These are phyloP conservation scores for Aristolochia fimbriata DNA, from an alignment of 164 flowering plant species.

Conservation along the genomic window DNA sequence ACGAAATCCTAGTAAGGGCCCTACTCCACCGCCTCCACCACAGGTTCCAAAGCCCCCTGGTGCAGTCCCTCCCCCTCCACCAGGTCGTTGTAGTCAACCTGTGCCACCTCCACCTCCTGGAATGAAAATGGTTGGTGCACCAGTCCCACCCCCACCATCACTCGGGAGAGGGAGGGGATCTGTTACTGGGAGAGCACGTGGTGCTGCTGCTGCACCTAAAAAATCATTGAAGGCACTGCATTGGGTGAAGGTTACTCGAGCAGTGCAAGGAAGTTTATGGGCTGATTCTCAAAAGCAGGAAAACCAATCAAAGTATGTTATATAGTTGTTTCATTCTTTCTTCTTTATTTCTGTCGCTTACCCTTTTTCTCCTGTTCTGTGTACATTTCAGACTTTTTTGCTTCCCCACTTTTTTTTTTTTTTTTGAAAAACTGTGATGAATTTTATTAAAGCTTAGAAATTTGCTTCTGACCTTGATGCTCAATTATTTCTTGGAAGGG, in stretches of 20 bases:
- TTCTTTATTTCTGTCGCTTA: not conserved
- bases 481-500: conserved; percentile 8
- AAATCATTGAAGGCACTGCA: conserved; percentile 80
- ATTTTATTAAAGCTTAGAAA: no score
- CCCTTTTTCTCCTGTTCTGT: not conserved
- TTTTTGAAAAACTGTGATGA: no score
- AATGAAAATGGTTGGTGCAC: conserved; percentile 33
- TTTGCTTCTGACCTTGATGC: not conserved
- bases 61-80: conserved; percentile 31
- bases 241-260: conserved; percentile 96
- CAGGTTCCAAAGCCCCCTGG: conserved; percentile 38
- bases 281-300: conserved; percentile 80
- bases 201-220: conserved; percentile 33
- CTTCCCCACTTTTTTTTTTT: not conserved
- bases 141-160: conserved; percentile 67
- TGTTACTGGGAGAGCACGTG: conserved; percentile 40
- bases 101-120: conserved; percentile 59
- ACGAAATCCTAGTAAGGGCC: conserved; percentile 16
- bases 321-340: not conserved
- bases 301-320: conserved; percentile 47
- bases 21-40: conserved; percentile 37
- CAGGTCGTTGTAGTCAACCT: conserved; percentile 20
- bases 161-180: conserved; percentile 49
- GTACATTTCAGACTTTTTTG: not conserved
- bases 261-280: conserved; percentile 95